A percentile compares a stretch with the other conserved stretches of the same genome.
Evolutionary conservation across 768 basidiomycete species (phyloP).

Genomic region (Lepiota subincarnata): DNA sequence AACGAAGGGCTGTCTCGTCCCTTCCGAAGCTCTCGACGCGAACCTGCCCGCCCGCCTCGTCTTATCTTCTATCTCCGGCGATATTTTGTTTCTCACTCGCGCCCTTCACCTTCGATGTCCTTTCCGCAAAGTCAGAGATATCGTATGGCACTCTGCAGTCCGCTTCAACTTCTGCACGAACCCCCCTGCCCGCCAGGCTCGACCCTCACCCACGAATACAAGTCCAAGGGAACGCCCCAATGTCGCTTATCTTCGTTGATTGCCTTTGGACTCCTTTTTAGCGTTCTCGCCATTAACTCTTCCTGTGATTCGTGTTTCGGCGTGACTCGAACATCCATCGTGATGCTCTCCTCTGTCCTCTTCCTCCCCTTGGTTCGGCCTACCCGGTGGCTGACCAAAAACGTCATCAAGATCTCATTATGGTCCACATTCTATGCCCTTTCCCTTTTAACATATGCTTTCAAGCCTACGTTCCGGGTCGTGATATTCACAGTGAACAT

Average conservation of each 20-base stretch:
- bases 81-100: neutral
- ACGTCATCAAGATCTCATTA: neutral
- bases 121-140: neutral
- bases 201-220: no score
- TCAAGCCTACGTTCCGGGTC: neutral
- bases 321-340: neutral
- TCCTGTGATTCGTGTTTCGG: neutral
- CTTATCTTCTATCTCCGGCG: no score
- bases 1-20: no score
- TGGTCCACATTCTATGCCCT: neutral
- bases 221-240: no score
- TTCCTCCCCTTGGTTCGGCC: constrained; percentile 4
- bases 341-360: neutral
- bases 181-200: no score
- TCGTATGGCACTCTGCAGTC: neutral
- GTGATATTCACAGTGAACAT: neutral
- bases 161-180: neutral
- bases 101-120: neutral
- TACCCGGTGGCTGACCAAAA: constrained; percentile 1
- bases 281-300: neutral
- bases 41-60: no score
- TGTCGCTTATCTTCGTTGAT: no score
- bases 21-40: no score
- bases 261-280: neutral
- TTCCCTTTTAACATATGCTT: neutral